Evolutionary conservation across 2,329 filamentous ascomycete species (phyloP).

Genomic region (Neoarthrinium moseri): DNA sequence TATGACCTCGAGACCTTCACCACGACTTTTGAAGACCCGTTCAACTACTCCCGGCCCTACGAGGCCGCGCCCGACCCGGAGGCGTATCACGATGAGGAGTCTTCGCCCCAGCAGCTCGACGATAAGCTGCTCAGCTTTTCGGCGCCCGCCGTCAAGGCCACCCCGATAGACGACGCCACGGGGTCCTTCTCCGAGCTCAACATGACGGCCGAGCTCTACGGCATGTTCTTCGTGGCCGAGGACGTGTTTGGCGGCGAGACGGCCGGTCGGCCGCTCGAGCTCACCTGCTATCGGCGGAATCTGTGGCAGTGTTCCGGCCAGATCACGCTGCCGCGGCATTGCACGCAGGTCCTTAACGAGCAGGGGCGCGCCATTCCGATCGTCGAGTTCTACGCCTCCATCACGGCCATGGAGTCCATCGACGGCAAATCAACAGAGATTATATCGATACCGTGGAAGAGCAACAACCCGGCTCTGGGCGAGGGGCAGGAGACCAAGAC

Average conservation of each 20-base stretch:
- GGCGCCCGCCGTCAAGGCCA: constrained; percentile 56
- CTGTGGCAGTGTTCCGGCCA: constrained; percentile 93
- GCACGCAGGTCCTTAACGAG: constrained; percentile 68
- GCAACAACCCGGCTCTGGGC: constrained; percentile 53
- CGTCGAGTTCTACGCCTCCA: constrained; percentile 75
- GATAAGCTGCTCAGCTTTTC: constrained; percentile 77
- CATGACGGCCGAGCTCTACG: constrained; percentile 75
- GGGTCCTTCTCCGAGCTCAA: constrained; percentile 62
- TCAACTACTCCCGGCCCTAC: constrained; percentile 55
- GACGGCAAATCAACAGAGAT: constrained; percentile 91
- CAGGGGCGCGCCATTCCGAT: constrained; percentile 77
- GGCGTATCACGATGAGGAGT: constrained; percentile 40
- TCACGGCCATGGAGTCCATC: constrained; percentile 86
- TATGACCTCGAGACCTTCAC: constrained; percentile 63
- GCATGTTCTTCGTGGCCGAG: constrained; percentile 87
- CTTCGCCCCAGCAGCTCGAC: constrained; percentile 57
- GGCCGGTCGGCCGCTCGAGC: constrained; percentile 64
- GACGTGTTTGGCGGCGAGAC: constrained; percentile 68
- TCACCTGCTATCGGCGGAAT: constrained; percentile 94
- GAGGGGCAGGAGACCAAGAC: constrained; percentile 46
- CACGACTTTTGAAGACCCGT: constrained; percentile 65
- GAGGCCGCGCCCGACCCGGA: constrained; percentile 42
- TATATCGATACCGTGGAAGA: constrained; percentile 96
- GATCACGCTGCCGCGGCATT: constrained; percentile 72
- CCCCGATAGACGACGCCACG: constrained; percentile 61